phyloP scores from a whole-genome alignment of 805 yeast species.

The Sugiyamaella qingdaonensis region DNA sequence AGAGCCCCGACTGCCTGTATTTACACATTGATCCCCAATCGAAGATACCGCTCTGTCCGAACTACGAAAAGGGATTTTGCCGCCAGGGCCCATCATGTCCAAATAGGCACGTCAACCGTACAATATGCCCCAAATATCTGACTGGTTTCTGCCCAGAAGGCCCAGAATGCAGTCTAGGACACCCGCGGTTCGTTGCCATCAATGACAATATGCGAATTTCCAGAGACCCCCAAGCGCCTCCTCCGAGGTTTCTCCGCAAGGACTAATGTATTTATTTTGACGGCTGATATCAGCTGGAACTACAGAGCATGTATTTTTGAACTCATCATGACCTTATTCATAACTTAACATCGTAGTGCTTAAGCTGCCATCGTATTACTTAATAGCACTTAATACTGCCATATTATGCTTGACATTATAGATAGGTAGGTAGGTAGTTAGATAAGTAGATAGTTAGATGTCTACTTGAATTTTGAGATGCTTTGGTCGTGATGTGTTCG shows the following conservation, averaged over 20 bases:
- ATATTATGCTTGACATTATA: too few relatives aligned
- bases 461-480: too few relatives aligned
- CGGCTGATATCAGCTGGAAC: not conserved
- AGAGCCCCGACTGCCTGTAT: constrained; percentile 89
- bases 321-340: not conserved
- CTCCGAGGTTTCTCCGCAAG: not conserved
- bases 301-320: not conserved
- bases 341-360: too few relatives aligned
- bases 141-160: constrained; percentile 95
- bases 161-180: constrained; percentile 67
- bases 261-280: not conserved
- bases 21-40: constrained; percentile 86
- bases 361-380: too few relatives aligned
- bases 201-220: constrained; percentile 16
- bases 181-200: constrained; percentile 61
- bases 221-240: constrained; percentile 2
- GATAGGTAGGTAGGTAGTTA: too few relatives aligned
- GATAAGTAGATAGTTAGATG: too few relatives aligned
- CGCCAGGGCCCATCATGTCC: constrained; percentile 85
- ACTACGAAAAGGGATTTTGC: constrained; percentile 86
- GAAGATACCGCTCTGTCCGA: constrained; percentile 82
- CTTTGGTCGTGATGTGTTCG: too few relatives aligned
- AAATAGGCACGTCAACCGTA: constrained; percentile 72
- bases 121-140: constrained; percentile 71
- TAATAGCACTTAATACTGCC: too few relatives aligned